Evolutionary conservation across 1,139 yeast genomes (phyloP).

Genomic region (Suhomyces bolitotheri): DNA sequence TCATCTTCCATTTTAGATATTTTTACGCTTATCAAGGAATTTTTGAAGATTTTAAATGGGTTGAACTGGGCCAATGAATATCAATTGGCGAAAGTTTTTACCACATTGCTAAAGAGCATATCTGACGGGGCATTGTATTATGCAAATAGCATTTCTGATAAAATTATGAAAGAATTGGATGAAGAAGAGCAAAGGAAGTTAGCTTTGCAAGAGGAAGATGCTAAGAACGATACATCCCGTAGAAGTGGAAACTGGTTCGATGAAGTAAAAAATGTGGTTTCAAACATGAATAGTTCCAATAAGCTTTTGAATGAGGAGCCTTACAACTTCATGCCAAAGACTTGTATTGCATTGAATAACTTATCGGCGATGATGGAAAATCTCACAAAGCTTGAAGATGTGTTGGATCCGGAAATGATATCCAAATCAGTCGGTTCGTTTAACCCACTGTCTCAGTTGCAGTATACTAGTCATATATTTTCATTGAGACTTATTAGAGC

Average conservation of each 20-base stretch:
- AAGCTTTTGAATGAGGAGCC: conserved; percentile 49
- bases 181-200: conserved; percentile 36
- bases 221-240: conserved; percentile 23
- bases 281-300: conserved; percentile 40
- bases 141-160: conserved; percentile 45
- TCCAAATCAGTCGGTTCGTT: conserved; percentile 45
- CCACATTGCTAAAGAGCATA: conserved; percentile 58
- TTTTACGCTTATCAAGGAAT: conserved; percentile 62
- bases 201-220: conserved; percentile 29
- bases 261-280: conserved; percentile 50
- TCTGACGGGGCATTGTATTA: conserved; percentile 62
- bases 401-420: conserved; percentile 61
- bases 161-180: conserved; percentile 51
- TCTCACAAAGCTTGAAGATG: conserved; percentile 59
- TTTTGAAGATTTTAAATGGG: conserved; percentile 52
- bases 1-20: conserved; percentile 67
- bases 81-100: conserved; percentile 61
- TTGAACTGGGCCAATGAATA: conserved; percentile 63
- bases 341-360: conserved; percentile 78
- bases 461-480: conserved; percentile 55
- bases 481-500: conserved; percentile 69
- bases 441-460: conserved; percentile 33
- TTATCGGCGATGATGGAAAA: conserved; percentile 61
- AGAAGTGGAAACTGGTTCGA: conserved; percentile 40
- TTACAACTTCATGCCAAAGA: conserved; percentile 58